Evolutionary conservation across 352 stramenopile species (phyloP).

Genomic region (Phytophthora cajani): DNA sequence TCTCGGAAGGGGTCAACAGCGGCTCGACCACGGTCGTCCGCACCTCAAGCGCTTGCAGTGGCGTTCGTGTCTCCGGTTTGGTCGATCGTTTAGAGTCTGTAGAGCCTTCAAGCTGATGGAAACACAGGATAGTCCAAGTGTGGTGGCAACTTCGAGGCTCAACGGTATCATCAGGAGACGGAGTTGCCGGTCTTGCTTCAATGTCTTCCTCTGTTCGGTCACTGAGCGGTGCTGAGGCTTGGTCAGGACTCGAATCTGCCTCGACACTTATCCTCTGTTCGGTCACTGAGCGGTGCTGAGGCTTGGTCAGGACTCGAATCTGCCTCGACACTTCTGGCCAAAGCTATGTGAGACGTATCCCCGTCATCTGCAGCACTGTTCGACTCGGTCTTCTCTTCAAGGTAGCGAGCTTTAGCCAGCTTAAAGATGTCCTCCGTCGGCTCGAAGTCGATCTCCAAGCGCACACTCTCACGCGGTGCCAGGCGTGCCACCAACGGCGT

Average conservation of each 20-base stretch:
- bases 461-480: slow-evolving; percentile 39
- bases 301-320: slow-evolving; percentile 9
- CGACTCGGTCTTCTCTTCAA: slow-evolving; percentile 1
- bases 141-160: slow-evolving; percentile 81
- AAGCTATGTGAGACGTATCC: not conserved
- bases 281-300: not conserved
- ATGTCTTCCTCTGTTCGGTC: not conserved
- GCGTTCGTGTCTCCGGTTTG: not conserved
- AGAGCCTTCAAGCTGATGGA: slow-evolving; percentile 37
- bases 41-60: slow-evolving; percentile 70
- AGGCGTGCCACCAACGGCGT: slow-evolving; percentile 75
- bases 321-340: slow-evolving; percentile 21
- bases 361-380: not conserved
- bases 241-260: slow-evolving; percentile 16
- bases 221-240: not conserved
- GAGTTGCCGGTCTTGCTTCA: not conserved
- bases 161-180: slow-evolving; percentile 16
- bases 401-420: slow-evolving; percentile 25
- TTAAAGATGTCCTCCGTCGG: slow-evolving; percentile 58
- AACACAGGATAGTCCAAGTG: slow-evolving; percentile 81
- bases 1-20: slow-evolving; percentile 50
- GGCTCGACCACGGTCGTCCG: slow-evolving; percentile 68
- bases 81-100: not conserved
- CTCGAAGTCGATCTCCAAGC: slow-evolving; percentile 87
- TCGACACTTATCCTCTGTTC: slow-evolving; percentile 9